Conservation (phyloP, 1,284 basidiomycete genomes). For the Cryptococcus sp. region DNA sequence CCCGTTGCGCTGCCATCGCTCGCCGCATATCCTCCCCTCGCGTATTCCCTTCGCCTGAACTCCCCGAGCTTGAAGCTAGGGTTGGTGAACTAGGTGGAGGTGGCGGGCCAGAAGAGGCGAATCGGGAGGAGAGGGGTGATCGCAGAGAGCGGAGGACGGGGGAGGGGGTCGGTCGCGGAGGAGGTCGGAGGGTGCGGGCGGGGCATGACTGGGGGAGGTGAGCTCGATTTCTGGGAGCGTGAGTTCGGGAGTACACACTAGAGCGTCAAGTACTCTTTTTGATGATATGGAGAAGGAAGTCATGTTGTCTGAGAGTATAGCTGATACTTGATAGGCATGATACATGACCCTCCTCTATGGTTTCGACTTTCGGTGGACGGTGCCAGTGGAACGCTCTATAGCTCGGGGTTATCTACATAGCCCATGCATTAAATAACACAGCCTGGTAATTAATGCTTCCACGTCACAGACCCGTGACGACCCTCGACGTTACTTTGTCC, state of each 20-base stretch:
- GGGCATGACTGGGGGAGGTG: conserved; percentile 7
- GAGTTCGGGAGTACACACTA: not conserved
- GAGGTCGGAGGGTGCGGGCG: conserved; percentile 6
- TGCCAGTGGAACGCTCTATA: too few species aligned
- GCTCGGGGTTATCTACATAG: too few species aligned
- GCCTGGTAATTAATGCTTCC: too few species aligned
- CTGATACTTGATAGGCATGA: not conserved
- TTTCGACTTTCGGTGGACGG: conserved; percentile 7
- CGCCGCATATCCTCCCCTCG: conserved; percentile 15
- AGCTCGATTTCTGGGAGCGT: too few species aligned
- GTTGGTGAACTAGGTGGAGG: not conserved
- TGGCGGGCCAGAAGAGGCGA: not conserved
- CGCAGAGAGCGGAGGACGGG: too few species aligned
- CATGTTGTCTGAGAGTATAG: not conserved
- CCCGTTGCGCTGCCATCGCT: conserved; percentile 24
- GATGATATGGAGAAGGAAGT: conserved; percentile 5
- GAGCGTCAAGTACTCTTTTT: not conserved
- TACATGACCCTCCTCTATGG: not conserved
- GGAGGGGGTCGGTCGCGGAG: not conserved
- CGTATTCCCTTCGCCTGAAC: not conserved
- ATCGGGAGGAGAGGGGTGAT: too few species aligned
- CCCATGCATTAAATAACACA: too few species aligned
- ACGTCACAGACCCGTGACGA: too few species aligned
- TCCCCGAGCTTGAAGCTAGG: not conserved
- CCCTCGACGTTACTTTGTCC: too few species aligned